Evolutionary conservation across 2,329 filamentous ascomycete genomes (phyloP).

Genomic region (Penicillium sp.): DNA sequence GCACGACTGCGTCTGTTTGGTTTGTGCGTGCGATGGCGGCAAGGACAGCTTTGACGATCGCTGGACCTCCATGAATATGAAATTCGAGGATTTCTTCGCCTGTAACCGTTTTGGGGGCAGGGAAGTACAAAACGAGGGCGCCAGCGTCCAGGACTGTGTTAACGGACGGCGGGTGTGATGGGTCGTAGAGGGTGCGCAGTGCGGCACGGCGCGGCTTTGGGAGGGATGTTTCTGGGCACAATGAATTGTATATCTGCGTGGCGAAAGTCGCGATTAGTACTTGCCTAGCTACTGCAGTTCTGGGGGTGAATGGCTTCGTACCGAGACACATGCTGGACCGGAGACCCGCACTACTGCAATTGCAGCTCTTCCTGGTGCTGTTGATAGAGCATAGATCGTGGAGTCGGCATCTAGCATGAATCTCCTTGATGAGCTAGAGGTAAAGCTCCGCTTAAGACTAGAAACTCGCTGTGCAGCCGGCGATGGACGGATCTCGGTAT

Average conservation of each 20-base stretch:
- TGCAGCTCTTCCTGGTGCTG: conserved; percentile 78
- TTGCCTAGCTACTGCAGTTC: not conserved
- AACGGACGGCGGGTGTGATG: conserved; percentile 38
- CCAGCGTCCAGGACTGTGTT: conserved; percentile 67
- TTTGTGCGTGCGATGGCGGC: conserved; percentile 63
- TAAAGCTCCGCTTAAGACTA: conserved; percentile 23
- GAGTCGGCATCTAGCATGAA: conserved; percentile 32
- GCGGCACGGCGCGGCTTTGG: conserved; percentile 66
- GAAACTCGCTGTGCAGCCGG: not conserved
- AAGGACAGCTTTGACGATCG: conserved; percentile 84
- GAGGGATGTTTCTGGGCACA: conserved; percentile 57
- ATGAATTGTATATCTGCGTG: conserved; percentile 60
- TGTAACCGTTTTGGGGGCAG: conserved; percentile 77
- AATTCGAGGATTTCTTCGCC: conserved; percentile 91
- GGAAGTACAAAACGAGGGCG: conserved; percentile 81
- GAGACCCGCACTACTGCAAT: conserved; percentile 90
- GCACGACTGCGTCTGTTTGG: conserved; percentile 49
- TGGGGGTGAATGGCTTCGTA: conserved; percentile 35
- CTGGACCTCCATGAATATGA: conserved; percentile 89
- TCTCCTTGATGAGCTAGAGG: conserved; percentile 9
- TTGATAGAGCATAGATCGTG: conserved; percentile 92
- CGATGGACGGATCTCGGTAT: conserved; percentile 7
- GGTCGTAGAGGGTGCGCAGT: conserved; percentile 72
- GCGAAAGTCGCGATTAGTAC: conserved; percentile 8
- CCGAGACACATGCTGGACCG: conserved; percentile 70